These are phyloP conservation scores for Aspergillus panamensis DNA, from an alignment of 495 filamentous ascomycete species.

Conservation along the genomic window DNA sequence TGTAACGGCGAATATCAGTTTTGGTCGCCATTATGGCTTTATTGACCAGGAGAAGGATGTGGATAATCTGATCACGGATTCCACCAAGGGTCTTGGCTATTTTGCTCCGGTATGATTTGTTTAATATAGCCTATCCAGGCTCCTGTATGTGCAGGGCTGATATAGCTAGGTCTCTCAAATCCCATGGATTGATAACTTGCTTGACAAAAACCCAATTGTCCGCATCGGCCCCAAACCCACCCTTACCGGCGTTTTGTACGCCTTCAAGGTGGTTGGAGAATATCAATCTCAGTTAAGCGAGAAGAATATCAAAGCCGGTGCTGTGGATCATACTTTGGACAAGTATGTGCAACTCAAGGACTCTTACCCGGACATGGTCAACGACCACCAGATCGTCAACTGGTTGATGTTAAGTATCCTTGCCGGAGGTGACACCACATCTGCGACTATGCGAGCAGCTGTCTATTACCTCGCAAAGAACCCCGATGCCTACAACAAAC, in stretches of 20 bases:
- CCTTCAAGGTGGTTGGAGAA: slow-evolving; percentile 20
- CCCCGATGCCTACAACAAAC: slow-evolving; percentile 28
- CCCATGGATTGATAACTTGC: slow-evolving; percentile 56
- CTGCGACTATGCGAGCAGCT: slow-evolving; percentile 32
- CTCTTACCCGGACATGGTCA: slow-evolving; percentile 28
- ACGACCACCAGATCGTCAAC: slow-evolving; percentile 31
- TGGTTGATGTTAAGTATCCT: slow-evolving; percentile 42
- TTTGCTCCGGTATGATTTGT: slow-evolving; percentile 27
- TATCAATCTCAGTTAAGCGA: slow-evolving; percentile 21
- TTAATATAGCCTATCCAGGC: neutral
- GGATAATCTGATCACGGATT: slow-evolving; percentile 24
- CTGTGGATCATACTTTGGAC: slow-evolving; percentile 21
- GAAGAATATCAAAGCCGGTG: slow-evolving; percentile 22
- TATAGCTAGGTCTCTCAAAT: slow-evolving; percentile 9
- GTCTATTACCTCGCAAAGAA: slow-evolving; percentile 41
- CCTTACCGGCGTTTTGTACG: slow-evolving; percentile 25
- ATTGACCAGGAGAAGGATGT: slow-evolving; percentile 16
- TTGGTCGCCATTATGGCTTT: slow-evolving; percentile 21
- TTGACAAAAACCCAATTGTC: slow-evolving; percentile 55
- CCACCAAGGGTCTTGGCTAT: slow-evolving; percentile 30
- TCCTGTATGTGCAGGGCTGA: neutral
- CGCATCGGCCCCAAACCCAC: slow-evolving; percentile 23
- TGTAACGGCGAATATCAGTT: slow-evolving; percentile 34
- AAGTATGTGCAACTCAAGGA: slow-evolving; percentile 36
- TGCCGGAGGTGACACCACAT: slow-evolving; percentile 43